These are phyloP conservation scores for Naganishia onofrii DNA, from an alignment of 768 basidiomycete species.

Conservation along the genomic window DNA sequence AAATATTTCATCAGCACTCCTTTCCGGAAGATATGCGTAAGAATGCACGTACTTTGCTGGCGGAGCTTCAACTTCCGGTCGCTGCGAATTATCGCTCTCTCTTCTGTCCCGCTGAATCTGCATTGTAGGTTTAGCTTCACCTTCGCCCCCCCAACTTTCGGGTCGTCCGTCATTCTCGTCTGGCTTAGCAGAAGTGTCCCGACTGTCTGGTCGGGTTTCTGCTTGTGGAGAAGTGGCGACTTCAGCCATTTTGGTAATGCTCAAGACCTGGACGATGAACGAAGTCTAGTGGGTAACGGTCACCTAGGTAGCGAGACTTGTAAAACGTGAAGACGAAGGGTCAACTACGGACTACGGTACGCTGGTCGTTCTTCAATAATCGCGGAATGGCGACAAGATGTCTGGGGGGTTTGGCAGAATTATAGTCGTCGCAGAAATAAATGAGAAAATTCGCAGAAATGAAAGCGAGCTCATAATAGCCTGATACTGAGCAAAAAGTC, in stretches of 20 bases:
- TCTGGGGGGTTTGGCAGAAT: not conserved
- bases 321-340: too few species aligned
- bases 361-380: not conserved
- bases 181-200: conserved; percentile 5
- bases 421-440: not conserved
- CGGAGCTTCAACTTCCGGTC: conserved; percentile 16
- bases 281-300: too few species aligned
- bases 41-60: conserved; percentile 2
- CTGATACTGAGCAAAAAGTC: not conserved
- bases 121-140: not conserved
- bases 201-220: conserved; percentile 3
- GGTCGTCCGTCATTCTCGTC: not conserved
- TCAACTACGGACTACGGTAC: too few species aligned
- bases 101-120: conserved; percentile 18
- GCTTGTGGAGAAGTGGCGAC: conserved; percentile 4
- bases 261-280: not conserved
- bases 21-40: not conserved
- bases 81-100: not conserved
- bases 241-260: conserved; percentile 10
- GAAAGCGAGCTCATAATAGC: not conserved
- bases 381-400: not conserved
- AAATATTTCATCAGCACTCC: not conserved
- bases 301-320: too few species aligned
- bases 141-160: not conserved
- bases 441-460: not conserved